These are phyloP conservation scores for Chalaropsis ovoidea DNA, from an alignment of 2,329 filamentous ascomycete genomes.

Conservation along the genomic window DNA sequence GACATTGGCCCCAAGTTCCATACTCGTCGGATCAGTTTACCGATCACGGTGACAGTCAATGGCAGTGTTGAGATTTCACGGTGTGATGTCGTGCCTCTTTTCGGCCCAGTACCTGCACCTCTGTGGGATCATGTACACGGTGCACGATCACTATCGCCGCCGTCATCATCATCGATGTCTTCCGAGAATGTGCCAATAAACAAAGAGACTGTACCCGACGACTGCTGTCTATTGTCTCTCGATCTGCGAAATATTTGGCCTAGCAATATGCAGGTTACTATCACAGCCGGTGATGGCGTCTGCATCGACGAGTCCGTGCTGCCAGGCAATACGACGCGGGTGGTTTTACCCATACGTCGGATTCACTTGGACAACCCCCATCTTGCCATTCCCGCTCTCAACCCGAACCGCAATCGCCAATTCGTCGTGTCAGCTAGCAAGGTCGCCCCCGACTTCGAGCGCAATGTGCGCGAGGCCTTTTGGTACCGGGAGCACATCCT, in stretches of 20 bases:
- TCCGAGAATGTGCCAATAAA: not conserved
- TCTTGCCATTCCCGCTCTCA: conserved; percentile 66
- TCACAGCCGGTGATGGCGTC: conserved; percentile 46
- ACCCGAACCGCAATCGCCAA: conserved; percentile 74
- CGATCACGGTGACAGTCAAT: conserved; percentile 82
- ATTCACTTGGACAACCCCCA: conserved; percentile 68
- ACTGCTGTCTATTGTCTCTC: conserved; percentile 65
- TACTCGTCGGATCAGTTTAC: conserved; percentile 70
- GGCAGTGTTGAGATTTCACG: conserved; percentile 74
- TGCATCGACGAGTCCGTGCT: conserved; percentile 48
- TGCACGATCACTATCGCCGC: not conserved
- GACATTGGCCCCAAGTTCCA: conserved; percentile 66
- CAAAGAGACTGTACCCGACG: conserved; percentile 5
- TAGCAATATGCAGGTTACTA: conserved; percentile 57
- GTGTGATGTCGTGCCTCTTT: conserved; percentile 68
- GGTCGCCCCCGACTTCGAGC: conserved; percentile 68
- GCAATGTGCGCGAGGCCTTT: conserved; percentile 69
- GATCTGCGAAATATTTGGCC: conserved; percentile 90
- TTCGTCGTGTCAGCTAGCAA: conserved; percentile 79
- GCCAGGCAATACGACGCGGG: conserved; percentile 59
- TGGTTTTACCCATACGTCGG: conserved; percentile 65
- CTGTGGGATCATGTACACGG: conserved; percentile 44
- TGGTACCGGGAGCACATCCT: conserved; percentile 84
- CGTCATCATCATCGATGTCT: not conserved
- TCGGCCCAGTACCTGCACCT: conserved; percentile 51